phyloP scores from a whole-genome alignment of 768 basidiomycete species.

The Dictyophora rubrovolvata region DNA sequence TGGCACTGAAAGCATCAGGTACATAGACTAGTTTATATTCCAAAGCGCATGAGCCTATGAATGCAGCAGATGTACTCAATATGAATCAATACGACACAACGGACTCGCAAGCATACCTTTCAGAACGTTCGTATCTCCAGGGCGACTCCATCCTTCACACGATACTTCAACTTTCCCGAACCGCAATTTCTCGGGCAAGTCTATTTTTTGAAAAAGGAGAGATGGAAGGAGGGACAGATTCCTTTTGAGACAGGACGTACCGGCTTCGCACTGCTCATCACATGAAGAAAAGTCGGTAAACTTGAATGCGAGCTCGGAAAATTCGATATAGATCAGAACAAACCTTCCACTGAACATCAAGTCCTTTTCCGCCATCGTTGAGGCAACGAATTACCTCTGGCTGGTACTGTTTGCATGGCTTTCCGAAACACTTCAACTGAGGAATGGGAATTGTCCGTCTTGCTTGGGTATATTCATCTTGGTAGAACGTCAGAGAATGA shows the following conservation, averaged over 20 bases:
- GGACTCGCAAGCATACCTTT: conserved; percentile 44
- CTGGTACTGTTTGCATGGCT: conserved; percentile 62
- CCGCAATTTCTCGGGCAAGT: conserved; percentile 71
- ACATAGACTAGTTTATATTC: conserved; percentile 74
- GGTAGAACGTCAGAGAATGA: conserved; percentile 69
- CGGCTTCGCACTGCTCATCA: conserved; percentile 62
- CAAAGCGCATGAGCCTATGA: conserved; percentile 73
- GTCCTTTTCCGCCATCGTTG: conserved; percentile 67
- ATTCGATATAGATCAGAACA: conserved; percentile 15
- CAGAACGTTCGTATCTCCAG: conserved; percentile 76
- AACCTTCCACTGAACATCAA: conserved; percentile 88
- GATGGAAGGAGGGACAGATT: background rate
- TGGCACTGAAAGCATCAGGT: conserved; percentile 26
- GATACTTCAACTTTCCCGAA: conserved; percentile 80
- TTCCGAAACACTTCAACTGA: conserved; percentile 75
- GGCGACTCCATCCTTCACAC: conserved; percentile 82
- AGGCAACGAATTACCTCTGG: conserved; percentile 82
- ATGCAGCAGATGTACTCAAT: background rate
- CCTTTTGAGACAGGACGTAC: background rate
- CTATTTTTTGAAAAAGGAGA: conserved; percentile 20
- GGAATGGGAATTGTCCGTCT: conserved; percentile 59
- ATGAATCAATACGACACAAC: background rate
- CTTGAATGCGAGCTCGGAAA: background rate
- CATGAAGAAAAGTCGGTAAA: background rate
- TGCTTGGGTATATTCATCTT: conserved; percentile 50